Conservation (phyloP, 2,329 filamentous ascomycete species). For the Fusarium nematophilum region DNA sequence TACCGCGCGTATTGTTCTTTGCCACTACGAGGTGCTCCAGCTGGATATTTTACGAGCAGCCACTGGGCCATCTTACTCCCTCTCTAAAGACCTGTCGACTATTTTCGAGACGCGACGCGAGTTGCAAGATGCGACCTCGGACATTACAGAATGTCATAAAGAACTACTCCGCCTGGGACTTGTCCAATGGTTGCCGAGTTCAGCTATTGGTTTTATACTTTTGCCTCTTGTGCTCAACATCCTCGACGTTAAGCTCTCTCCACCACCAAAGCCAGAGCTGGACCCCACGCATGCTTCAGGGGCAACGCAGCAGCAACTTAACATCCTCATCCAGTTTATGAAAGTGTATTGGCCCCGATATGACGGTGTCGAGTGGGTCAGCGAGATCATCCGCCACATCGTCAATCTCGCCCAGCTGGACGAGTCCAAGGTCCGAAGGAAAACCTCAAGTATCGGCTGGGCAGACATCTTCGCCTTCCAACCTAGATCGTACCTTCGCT, state of each 20-base stretch:
- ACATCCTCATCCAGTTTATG: slow-evolving; percentile 56
- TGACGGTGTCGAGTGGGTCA: slow-evolving; percentile 55
- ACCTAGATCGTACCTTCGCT: slow-evolving; percentile 4
- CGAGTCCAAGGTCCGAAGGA: not conserved
- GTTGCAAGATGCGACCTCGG: slow-evolving; percentile 54
- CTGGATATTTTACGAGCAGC: slow-evolving; percentile 48
- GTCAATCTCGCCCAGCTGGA: slow-evolving; percentile 29
- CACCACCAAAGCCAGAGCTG: slow-evolving; percentile 39
- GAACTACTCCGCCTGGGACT: slow-evolving; percentile 57
- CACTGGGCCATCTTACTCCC: too few relatives aligned
- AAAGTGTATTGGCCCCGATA: slow-evolving; percentile 56
- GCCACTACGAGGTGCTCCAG: slow-evolving; percentile 57
- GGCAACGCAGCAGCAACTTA: slow-evolving; percentile 53
- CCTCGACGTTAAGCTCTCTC: slow-evolving; percentile 45
- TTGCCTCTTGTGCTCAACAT: slow-evolving; percentile 44
- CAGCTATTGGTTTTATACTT: slow-evolving; percentile 48
- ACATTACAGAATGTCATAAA: slow-evolving; percentile 56
- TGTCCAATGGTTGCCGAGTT: slow-evolving; percentile 57
- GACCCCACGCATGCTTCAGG: slow-evolving; percentile 41
- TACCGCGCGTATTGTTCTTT: slow-evolving; percentile 56
- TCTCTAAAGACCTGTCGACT: too few relatives aligned
- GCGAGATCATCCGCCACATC: slow-evolving; percentile 54
- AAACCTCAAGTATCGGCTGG: not conserved
- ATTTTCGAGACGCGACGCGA: slow-evolving; percentile 52
- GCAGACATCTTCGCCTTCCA: slow-evolving; percentile 6